Percentiles rank a stretch among this genome's conserved stretches.
These are phyloP conservation scores for Fusarium pilosicola DNA, from an alignment of 2,329 filamentous ascomycete species.

Conservation along the genomic window DNA sequence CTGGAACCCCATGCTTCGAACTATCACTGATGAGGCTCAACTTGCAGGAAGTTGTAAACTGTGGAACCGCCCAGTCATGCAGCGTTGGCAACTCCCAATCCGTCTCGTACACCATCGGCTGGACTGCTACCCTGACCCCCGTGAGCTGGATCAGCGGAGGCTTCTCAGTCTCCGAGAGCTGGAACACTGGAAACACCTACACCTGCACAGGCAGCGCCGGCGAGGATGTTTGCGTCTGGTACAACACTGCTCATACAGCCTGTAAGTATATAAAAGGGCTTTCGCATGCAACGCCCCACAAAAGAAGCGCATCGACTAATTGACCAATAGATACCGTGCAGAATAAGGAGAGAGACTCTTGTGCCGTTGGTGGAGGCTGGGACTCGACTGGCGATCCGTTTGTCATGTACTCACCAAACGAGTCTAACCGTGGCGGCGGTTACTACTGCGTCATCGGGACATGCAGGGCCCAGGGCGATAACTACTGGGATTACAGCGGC, in stretches of 20 bases:
- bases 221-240: slow-evolving; percentile 1
- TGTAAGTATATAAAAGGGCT: background rate
- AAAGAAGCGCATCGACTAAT: background rate
- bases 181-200: background rate
- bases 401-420: background rate
- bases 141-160: background rate
- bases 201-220: background rate
- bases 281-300: background rate
- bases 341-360: background rate
- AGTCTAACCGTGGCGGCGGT: background rate
- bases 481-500: slow-evolving; percentile 4
- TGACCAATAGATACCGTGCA: background rate
- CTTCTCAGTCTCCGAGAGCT: background rate
- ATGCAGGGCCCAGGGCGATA: background rate
- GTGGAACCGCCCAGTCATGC: background rate
- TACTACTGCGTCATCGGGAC: slow-evolving; percentile 4
- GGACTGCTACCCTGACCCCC: background rate
- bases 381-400: background rate
- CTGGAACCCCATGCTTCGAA: background rate
- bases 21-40: background rate
- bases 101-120: background rate
- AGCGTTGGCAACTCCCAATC: background rate
- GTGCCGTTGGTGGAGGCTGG: background rate
- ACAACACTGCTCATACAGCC: background rate
- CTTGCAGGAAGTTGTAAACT: background rate